phyloP scores from a whole-genome alignment of 2,329 filamentous ascomycete genomes.

The Ophiostoma piceae region DNA sequence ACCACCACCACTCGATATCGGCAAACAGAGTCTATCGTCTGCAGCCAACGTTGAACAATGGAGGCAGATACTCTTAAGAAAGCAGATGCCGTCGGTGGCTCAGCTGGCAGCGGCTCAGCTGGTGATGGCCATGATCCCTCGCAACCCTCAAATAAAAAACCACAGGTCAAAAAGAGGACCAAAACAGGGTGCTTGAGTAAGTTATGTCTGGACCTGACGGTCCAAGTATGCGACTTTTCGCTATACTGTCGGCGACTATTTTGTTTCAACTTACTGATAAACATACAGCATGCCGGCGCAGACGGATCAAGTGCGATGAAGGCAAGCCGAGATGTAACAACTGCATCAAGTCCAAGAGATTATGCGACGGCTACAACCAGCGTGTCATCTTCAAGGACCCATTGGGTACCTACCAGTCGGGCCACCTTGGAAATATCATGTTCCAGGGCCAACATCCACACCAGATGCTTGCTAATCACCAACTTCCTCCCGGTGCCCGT shows the following conservation, averaged over 20 bases:
- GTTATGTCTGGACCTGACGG: slow-evolving; percentile 35
- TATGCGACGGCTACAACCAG: slow-evolving; percentile 79
- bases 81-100: neutral
- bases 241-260: neutral
- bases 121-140: slow-evolving; percentile 14
- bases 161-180: slow-evolving; percentile 61
- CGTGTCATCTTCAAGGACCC: slow-evolving; percentile 75
- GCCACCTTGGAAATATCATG: slow-evolving; percentile 41
- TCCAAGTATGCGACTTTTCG: neutral
- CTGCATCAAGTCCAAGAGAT: slow-evolving; percentile 78
- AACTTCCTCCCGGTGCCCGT: slow-evolving; percentile 38
- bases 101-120: neutral
- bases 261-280: slow-evolving; percentile 23
- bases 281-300: slow-evolving; percentile 74
- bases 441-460: slow-evolving; percentile 43
- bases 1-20: neutral
- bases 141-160: slow-evolving; percentile 40
- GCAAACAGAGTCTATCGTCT: neutral
- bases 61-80: neutral
- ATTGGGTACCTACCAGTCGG: slow-evolving; percentile 53
- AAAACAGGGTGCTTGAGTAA: slow-evolving; percentile 89
- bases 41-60: neutral
- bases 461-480: slow-evolving; percentile 42
- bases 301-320: slow-evolving; percentile 96
- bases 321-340: slow-evolving; percentile 76